Percentiles rank a stretch among this genome's conserved stretches.
phyloP scores from a whole-genome alignment of 306 rosid genomes.

The Mucuna pruriens region DNA sequence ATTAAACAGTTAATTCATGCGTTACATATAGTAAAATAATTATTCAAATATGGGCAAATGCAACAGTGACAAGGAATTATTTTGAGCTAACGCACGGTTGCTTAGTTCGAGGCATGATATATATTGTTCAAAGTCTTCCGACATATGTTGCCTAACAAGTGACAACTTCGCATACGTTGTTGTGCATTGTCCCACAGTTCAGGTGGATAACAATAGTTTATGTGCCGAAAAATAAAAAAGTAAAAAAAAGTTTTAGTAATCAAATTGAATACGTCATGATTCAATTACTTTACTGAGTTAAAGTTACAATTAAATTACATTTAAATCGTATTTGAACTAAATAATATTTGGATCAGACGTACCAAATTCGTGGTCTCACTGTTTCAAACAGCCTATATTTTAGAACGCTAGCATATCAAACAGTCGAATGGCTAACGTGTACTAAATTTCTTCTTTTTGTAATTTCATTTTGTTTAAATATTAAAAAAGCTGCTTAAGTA shows the following conservation, averaged over 20 bases:
- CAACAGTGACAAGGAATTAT: background rate
- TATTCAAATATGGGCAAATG: no score
- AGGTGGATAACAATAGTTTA: background rate
- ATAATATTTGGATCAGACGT: background rate
- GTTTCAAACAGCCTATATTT: background rate
- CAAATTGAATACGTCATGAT: background rate
- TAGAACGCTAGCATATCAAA: background rate
- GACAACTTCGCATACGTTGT: background rate
- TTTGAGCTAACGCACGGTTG: background rate
- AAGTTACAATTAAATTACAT: background rate
- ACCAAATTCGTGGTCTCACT: background rate
- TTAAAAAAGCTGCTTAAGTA: background rate
- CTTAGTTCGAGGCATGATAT: background rate
- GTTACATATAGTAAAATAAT: no score
- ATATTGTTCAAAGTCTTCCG: background rate
- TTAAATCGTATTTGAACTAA: background rate
- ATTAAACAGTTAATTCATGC: no score
- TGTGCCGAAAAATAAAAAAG: background rate
- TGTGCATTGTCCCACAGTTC: background rate
- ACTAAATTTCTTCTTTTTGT: background rate
- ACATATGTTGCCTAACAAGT: slow-evolving; percentile 9
- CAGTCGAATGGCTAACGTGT: background rate
- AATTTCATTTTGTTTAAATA: background rate
- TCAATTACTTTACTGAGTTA: background rate
- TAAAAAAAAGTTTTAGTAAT: background rate